Evolutionary conservation across 768 basidiomycete genomes (phyloP).

Genomic region (Lanmaoa pseudosensibilis): DNA sequence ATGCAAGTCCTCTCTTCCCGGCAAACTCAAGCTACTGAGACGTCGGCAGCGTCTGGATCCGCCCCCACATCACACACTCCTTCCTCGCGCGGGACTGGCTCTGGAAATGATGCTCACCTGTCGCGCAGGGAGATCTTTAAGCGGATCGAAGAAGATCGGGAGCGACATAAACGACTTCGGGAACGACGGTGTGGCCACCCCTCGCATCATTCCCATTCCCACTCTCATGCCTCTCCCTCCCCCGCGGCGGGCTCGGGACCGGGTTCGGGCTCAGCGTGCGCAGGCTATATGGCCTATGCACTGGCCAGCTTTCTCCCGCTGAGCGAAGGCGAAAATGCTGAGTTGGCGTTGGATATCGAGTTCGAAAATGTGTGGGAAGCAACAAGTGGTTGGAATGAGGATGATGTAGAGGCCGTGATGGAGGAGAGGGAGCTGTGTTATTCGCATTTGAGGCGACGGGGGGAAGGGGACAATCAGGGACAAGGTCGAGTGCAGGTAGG

Average conservation of each 20-base stretch:
- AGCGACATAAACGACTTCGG: constrained; percentile 86
- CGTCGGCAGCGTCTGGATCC: constrained; percentile 8
- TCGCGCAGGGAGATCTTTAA: constrained; percentile 70
- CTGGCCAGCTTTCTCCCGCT: constrained; percentile 22
- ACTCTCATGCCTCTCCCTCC: neutral
- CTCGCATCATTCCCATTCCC: neutral
- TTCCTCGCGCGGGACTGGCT: constrained; percentile 1
- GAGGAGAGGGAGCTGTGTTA: constrained; percentile 76
- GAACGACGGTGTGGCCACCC: constrained; percentile 65
- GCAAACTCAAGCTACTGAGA: constrained; percentile 24
- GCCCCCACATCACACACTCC: constrained; percentile 18
- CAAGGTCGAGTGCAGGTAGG: neutral
- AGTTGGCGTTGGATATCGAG: constrained; percentile 71
- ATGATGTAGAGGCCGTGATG: constrained; percentile 74
- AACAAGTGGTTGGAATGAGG: constrained; percentile 89
- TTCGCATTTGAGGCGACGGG: constrained; percentile 33
- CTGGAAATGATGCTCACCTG: constrained; percentile 32
- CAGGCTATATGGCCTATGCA: constrained; percentile 9
- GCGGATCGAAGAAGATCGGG: constrained; percentile 89
- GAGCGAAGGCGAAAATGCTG: constrained; percentile 46
- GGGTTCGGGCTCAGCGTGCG: neutral
- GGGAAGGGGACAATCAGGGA: neutral
- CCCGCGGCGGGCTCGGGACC: neutral
- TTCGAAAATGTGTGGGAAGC: constrained; percentile 91
- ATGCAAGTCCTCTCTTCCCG: constrained; percentile 57